phyloP scores from a whole-genome alignment of 2,329 filamentous ascomycete species.

The Stagonosporopsis vannaccii region DNA sequence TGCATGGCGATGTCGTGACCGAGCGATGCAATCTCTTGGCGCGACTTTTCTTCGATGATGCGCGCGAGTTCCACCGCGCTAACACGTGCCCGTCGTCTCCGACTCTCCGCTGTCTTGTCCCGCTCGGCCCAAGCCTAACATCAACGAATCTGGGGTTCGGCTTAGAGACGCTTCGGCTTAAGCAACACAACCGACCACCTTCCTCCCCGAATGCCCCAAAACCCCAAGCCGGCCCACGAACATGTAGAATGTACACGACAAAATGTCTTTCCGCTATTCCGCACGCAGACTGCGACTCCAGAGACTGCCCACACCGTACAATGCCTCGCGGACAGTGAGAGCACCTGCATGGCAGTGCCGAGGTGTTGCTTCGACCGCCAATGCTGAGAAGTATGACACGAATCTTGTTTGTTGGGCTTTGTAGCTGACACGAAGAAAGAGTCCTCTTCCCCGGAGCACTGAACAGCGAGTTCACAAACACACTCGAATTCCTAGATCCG shows the following conservation, averaged over 20 bases:
- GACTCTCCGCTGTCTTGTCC: neutral
- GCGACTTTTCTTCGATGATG: slow-evolving; percentile 31
- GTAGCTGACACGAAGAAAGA: slow-evolving; percentile 42
- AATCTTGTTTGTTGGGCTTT: neutral
- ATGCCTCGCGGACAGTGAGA: slow-evolving; percentile 25
- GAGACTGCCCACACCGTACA: slow-evolving; percentile 19
- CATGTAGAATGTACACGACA: slow-evolving; percentile 31
- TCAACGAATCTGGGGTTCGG: slow-evolving; percentile 12
- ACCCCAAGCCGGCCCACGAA: slow-evolving; percentile 26
- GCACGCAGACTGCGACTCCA: slow-evolving; percentile 35
- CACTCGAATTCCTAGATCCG: slow-evolving; percentile 78
- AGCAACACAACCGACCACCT: slow-evolving; percentile 20
- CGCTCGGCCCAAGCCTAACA: slow-evolving; percentile 2
- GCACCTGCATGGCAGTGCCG: slow-evolving; percentile 51
- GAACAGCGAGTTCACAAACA: slow-evolving; percentile 88
- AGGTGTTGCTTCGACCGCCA: slow-evolving; percentile 65
- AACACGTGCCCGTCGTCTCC: slow-evolving; percentile 36
- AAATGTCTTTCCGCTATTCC: slow-evolving; percentile 46
- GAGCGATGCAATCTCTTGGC: slow-evolving; percentile 32
- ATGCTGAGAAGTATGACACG: slow-evolving; percentile 65
- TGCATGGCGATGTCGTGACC: slow-evolving; percentile 34
- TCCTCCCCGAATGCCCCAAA: slow-evolving; percentile 28
- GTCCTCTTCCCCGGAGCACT: slow-evolving; percentile 89
- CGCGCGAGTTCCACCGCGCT: slow-evolving; percentile 20
- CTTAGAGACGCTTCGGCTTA: slow-evolving; percentile 27